Base-by-base conservation (phyloP, 1,139 yeast species). In the Pichiaceae sp. region DNA sequence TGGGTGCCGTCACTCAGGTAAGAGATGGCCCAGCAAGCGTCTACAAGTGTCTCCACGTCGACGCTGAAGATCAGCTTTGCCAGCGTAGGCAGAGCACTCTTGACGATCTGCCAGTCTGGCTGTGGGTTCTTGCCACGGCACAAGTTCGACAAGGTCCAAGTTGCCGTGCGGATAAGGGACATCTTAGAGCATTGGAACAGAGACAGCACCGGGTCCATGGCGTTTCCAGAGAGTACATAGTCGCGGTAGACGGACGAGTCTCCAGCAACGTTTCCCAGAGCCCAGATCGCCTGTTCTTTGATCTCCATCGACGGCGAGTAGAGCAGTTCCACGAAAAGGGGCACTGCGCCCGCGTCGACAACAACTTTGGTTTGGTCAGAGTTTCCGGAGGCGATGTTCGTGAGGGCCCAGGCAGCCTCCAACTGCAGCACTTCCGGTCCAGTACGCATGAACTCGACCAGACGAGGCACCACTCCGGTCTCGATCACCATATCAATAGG, bases 381-480 rank as follows among this genome's bases (percentile, higher is more conserved):
- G 41, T 79, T 70, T 44, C 98, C 98, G n/a, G 96, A 84, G 28
- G 98, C 97, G 60, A 91, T 89, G 59, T 91, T 91, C 39, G 98
- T 93, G 53, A 91, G 72, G 16, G 98, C 97, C 98, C 98, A 93
- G 8, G 98, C 96, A 12, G 97, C 96, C 66, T 91, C 98, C 56
- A 91, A 76, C 63, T 91, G 98, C 50, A 93, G 72, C 72, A 83
- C 76, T 53, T 85, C 89, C 4, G 87, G 84, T 36, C 75, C 72
- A 38, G 80, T 78, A 43, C 69, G 66, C 85, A 91, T 82, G 53
- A 89, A 87, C 52, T 76, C 79, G 38, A 93, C 96, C 59, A 91
- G 75, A 39, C 79, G 77, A 39, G 96, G 94, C 37, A 91, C 93
- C 27, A 89, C 96, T 32, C 97, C 97, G 40, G 89, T 72, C 56